Evolutionary conservation across 1,139 yeast genomes (phyloP).

Genomic region (Hyphopichia burtonii): DNA sequence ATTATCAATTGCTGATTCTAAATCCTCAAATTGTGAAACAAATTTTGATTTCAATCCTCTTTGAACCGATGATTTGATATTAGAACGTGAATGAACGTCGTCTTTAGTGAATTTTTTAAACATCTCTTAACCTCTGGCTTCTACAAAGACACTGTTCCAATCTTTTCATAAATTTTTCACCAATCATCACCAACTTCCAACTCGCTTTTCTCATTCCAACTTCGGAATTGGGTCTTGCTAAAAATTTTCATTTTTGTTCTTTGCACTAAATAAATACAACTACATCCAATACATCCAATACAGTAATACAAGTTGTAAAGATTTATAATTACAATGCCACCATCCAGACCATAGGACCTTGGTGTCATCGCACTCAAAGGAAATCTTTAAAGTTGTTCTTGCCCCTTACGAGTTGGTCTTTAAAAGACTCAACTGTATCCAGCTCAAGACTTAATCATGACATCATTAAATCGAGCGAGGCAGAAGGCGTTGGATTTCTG

Average conservation of each 20-base stretch:
- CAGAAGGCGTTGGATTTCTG: constrained; percentile 45
- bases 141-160: too few species aligned
- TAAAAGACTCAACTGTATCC: constrained; percentile 30
- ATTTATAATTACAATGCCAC: constrained; percentile 71
- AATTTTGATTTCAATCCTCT: constrained; percentile 76
- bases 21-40: constrained; percentile 65
- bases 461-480: constrained; percentile 62
- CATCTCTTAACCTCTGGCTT: constrained; percentile 24
- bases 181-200: constrained; percentile 1
- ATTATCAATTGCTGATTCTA: constrained; percentile 76
- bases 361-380: constrained; percentile 79
- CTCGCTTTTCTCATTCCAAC: constrained; percentile 2
- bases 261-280: too few species aligned
- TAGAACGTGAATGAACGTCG: constrained; percentile 86
- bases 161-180: background rate
- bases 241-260: background rate
- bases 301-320: constrained; percentile 41
- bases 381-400: constrained; percentile 47
- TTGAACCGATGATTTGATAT: constrained; percentile 89
- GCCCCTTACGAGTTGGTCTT: constrained; percentile 49
- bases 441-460: constrained; percentile 54
- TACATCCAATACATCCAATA: background rate
- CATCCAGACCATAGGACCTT: constrained; percentile 46
- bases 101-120: constrained; percentile 77
- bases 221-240: constrained; percentile 1